These are phyloP conservation scores for Lactifluus echinatus DNA, from an alignment of 768 basidiomycete genomes.

Conservation along the genomic window DNA sequence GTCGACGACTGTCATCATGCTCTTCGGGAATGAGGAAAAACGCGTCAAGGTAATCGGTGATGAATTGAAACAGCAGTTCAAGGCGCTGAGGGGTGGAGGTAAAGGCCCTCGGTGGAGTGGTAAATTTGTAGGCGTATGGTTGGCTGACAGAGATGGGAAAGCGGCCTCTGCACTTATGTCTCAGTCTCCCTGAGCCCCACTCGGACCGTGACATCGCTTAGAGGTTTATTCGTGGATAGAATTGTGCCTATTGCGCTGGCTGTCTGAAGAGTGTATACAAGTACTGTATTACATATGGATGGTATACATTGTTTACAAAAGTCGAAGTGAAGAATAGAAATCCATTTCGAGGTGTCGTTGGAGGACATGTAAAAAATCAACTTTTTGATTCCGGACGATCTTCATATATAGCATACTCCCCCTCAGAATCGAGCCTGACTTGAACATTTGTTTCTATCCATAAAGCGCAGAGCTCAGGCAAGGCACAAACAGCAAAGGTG, in stretches of 20 bases:
- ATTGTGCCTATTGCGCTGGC: neutral
- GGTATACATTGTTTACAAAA: constrained; percentile 6
- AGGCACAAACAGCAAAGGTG: neutral
- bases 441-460: constrained; percentile 11
- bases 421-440: constrained; percentile 18
- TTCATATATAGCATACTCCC: constrained; percentile 16
- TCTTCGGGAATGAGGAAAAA: constrained; percentile 52
- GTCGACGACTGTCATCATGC: constrained; percentile 47
- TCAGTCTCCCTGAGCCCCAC: neutral
- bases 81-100: constrained; percentile 64
- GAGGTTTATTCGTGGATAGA: neutral
- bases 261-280: constrained; percentile 6
- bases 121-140: constrained; percentile 60
- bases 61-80: constrained; percentile 44
- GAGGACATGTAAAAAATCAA: neutral
- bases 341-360: neutral
- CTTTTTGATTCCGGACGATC: constrained; percentile 5
- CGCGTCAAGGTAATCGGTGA: constrained; percentile 53
- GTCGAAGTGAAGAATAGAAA: neutral
- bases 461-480: neutral
- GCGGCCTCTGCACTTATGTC: constrained; percentile 23
- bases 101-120: constrained; percentile 73
- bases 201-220: neutral
- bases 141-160: constrained; percentile 36
- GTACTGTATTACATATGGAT: neutral